Conservation (phyloP, 1,139 yeast genomes). For the Candida dubliniensis region DNA sequence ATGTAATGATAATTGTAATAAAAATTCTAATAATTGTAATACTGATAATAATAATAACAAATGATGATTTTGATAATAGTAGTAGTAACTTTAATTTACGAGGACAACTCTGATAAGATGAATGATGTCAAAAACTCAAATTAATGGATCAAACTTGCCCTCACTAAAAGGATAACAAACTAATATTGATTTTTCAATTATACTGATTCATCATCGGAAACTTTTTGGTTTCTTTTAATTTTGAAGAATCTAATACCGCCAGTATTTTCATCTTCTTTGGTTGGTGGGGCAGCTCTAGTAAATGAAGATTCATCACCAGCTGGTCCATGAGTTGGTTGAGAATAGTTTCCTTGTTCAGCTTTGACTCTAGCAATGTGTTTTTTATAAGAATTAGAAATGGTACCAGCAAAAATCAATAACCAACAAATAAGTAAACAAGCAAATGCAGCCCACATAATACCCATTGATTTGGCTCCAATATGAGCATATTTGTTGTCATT, state of each 20-base stretch:
- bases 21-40: no score
- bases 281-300: slow-evolving; percentile 38
- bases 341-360: slow-evolving; percentile 20
- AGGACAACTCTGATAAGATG: no score
- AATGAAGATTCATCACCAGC: slow-evolving; percentile 47
- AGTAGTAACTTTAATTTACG: no score
- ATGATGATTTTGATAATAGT: no score
- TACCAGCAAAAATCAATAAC: slow-evolving; percentile 55
- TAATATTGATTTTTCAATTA: slow-evolving; percentile 19
- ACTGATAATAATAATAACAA: no score
- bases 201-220: slow-evolving; percentile 61
- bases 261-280: slow-evolving; percentile 37
- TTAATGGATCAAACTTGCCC: no score
- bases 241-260: slow-evolving; percentile 80
- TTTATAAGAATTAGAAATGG: slow-evolving; percentile 47
- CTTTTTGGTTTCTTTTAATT: slow-evolving; percentile 66
- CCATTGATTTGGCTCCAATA: slow-evolving; percentile 59
- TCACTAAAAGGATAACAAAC: neutral
- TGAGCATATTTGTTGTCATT: slow-evolving; percentile 41
- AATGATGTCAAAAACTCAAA: no score
- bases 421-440: slow-evolving; percentile 53
- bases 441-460: slow-evolving; percentile 70
- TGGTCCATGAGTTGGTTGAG: slow-evolving; percentile 9
- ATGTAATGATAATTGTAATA: no score
- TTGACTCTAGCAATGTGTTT: slow-evolving; percentile 43